Percentiles rank a stretch among this genome's conserved stretches.
Conservation (phyloP, 257 asterid species). For the Scutellaria galericulata region DNA sequence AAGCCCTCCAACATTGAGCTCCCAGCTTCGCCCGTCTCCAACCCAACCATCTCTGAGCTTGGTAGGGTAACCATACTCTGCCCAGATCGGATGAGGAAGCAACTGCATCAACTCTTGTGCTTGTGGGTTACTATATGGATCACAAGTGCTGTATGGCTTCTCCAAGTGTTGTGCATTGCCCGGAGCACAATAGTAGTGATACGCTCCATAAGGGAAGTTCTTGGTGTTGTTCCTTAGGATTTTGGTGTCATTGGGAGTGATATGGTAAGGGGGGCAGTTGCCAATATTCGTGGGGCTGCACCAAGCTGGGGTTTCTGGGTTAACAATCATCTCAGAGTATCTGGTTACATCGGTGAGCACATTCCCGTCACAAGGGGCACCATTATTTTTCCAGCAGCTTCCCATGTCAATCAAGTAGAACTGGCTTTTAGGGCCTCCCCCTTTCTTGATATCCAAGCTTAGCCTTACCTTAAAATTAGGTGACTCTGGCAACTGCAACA, state of each 20-base stretch:
- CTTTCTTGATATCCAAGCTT: slow-evolving; percentile 52
- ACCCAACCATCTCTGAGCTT: slow-evolving; percentile 67
- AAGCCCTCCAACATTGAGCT: slow-evolving; percentile 78
- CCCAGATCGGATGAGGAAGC: slow-evolving; percentile 78
- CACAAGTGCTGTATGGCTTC: slow-evolving; percentile 60
- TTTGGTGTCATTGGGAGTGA: slow-evolving; percentile 53
- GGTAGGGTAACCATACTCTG: slow-evolving; percentile 70
- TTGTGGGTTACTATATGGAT: slow-evolving; percentile 74
- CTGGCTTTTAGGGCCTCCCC: slow-evolving; percentile 76
- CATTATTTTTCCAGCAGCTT: slow-evolving; percentile 81
- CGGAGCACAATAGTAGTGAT: slow-evolving; percentile 71
- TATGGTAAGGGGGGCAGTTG: slow-evolving; percentile 74
- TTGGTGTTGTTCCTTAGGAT: slow-evolving; percentile 53
- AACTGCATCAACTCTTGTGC: slow-evolving; percentile 71
- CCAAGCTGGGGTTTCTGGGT: slow-evolving; percentile 63
- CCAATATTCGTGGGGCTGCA: slow-evolving; percentile 53
- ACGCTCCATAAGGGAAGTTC: slow-evolving; percentile 67
- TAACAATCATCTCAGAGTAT: slow-evolving; percentile 70
- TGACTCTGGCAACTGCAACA: slow-evolving; percentile 61
- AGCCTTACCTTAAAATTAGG: slow-evolving; percentile 66
- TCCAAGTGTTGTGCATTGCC: slow-evolving; percentile 65
- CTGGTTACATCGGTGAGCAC: slow-evolving; percentile 60
- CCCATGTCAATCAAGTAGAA: slow-evolving; percentile 73
- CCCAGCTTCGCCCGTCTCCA: slow-evolving; percentile 61
- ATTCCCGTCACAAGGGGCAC: slow-evolving; percentile 68